Percentiles rank a stretch among this genome's conserved stretches.
These are phyloP conservation scores for Fusarium domesticum DNA, from an alignment of 2,329 filamentous ascomycete genomes.

Conservation along the genomic window DNA sequence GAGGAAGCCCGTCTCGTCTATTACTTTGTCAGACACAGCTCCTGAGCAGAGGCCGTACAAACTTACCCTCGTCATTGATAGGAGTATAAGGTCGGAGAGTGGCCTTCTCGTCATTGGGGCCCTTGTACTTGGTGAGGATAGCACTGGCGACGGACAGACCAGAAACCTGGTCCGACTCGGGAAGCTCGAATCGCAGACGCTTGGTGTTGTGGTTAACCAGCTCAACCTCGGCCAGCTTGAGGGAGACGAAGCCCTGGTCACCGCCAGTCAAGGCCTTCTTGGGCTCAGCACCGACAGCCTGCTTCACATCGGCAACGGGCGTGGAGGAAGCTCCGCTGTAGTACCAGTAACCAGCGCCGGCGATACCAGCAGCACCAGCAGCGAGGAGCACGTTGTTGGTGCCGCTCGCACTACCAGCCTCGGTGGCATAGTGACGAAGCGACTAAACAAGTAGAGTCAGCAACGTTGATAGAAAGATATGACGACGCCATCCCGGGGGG, in stretches of 20 bases:
- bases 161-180: conserved; percentile 78
- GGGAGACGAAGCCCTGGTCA: conserved; percentile 82
- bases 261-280: conserved; percentile 67
- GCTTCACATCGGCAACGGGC: conserved; percentile 52
- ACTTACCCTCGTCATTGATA: conserved; percentile 74
- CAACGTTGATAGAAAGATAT: background rate
- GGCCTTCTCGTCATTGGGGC: conserved; percentile 76
- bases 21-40: background rate
- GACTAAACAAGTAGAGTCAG: conserved; percentile 42
- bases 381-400: conserved; percentile 60
- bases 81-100: conserved; percentile 92
- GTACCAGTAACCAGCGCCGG: conserved; percentile 57
- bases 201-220: conserved; percentile 92
- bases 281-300: conserved; percentile 51
- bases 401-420: conserved; percentile 49
- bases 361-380: conserved; percentile 57
- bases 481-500: conserved; percentile 10
- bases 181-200: conserved; percentile 82
- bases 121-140: conserved; percentile 88
- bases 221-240: conserved; percentile 77
- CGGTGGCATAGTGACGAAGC: conserved; percentile 66
- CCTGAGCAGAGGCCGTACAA: conserved; percentile 6
- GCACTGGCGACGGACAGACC: conserved; percentile 82
- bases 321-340: conserved; percentile 49
- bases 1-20: conserved; percentile 75